Conservation (phyloP, 1,139 yeast species). For the Zygoascus sp. region DNA sequence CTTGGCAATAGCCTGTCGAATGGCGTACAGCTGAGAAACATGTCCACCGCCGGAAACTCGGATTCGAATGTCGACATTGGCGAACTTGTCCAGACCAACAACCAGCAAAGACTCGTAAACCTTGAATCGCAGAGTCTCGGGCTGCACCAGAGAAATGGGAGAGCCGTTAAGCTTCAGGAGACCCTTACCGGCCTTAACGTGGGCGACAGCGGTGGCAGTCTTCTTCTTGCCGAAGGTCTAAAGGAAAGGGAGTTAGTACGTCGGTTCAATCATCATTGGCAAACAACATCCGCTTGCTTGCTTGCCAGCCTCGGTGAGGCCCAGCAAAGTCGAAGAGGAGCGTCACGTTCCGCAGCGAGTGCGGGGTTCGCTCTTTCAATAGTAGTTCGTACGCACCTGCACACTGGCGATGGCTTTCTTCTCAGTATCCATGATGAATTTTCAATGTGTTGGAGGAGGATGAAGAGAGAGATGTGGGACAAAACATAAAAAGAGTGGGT, state of each 20-base stretch:
- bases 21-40: constrained; percentile 99
- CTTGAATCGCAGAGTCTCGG: constrained; percentile 98
- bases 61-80: constrained; percentile 97
- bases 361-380: too few relatives aligned
- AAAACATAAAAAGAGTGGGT: constrained; percentile 6
- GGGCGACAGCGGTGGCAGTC: constrained; percentile 99
- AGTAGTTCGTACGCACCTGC: constrained; percentile 26
- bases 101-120: constrained; percentile 98
- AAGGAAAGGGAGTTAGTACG: constrained; percentile 2
- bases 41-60: constrained; percentile 99
- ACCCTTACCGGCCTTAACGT: constrained; percentile 99
- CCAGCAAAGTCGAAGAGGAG: too few relatives aligned
- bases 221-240: constrained; percentile 99
- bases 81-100: constrained; percentile 98
- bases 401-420: constrained; percentile 33
- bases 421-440: constrained; percentile 21
- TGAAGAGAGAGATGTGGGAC: constrained; percentile 4
- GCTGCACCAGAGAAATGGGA: constrained; percentile 98
- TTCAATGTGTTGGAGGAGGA: constrained; percentile 7
- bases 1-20: constrained; percentile 99
- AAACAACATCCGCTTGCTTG: too few relatives aligned
- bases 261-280: too few relatives aligned
- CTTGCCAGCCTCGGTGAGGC: too few relatives aligned
- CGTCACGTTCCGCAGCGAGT: too few relatives aligned
- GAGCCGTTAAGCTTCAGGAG: constrained; percentile 98